Conservation (phyloP, 257 asterid species). For the Lycium barbarum region DNA sequence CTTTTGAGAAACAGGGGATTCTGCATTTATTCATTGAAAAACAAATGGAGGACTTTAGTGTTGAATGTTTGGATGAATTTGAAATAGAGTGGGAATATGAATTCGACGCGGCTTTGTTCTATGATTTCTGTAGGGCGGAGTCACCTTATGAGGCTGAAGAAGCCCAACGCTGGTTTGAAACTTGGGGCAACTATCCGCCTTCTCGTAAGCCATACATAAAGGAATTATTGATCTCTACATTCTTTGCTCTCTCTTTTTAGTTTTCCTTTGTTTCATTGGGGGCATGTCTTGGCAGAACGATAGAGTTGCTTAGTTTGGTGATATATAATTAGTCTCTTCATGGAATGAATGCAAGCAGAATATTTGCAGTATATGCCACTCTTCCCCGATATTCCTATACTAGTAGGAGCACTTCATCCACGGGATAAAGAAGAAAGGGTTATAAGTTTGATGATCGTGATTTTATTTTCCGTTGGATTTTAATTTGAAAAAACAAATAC, state of each 20-base stretch:
- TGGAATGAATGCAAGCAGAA: neutral
- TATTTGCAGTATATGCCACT: too few relatives aligned
- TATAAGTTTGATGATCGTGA: neutral
- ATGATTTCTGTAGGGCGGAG: constrained; percentile 67
- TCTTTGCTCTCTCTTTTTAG: neutral
- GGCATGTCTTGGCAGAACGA: too few relatives aligned
- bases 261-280: too few relatives aligned
- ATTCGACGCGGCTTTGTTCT: constrained; percentile 71
- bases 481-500: neutral
- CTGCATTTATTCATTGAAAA: neutral
- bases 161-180: constrained; percentile 76
- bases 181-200: constrained; percentile 26
- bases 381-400: neutral
- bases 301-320: neutral
- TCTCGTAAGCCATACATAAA: constrained; percentile 26
- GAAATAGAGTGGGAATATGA: constrained; percentile 69
- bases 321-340: neutral
- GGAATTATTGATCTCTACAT: too few relatives aligned
- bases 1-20: neutral
- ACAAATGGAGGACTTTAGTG: constrained; percentile 56
- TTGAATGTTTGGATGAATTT: constrained; percentile 39
- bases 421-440: too few relatives aligned
- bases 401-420: neutral
- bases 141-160: constrained; percentile 54
- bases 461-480: neutral